Base-by-base conservation (phyloP, 2,329 filamentous ascomycete genomes). In the Scedosporium boydii region DNA sequence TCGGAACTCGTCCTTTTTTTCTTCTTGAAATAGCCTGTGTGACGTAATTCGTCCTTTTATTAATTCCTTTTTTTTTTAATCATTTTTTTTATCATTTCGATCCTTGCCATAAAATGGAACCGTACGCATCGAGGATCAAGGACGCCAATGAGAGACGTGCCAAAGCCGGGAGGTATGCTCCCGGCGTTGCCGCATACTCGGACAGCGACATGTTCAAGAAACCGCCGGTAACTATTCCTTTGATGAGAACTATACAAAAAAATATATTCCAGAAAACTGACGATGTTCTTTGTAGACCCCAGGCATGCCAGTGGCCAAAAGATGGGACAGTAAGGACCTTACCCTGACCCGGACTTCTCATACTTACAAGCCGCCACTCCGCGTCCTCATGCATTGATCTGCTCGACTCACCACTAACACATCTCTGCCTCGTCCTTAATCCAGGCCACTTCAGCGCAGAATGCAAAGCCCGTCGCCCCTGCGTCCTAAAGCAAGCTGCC, bases 401-500 rank as follows among this genome's bases (percentile, higher is more conserved):
- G 44, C 4, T 4, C 6, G 6, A 56, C 2, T 9, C 34, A 26
- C 64, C 63, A 42, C 51, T 41, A 7, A 10, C 12, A 51, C 23
- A 55, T 57, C 3, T 29, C 23, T 38, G 57, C 23, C 18, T 57
- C 7, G 23, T 29, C 27, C 7, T 3, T 38, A 12, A 38, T 38
- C 4, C 61, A 84, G 82, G 78, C 69, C 80, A 84, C 63, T 74
- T 93, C 57, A 89, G 79, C 29, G 67, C 76, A 7, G 90, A 93
- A 72, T 84, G 83, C 65, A 79, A 80, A 63, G 72, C 81, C 21
- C 78, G 85, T 60, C 74, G 84, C 73, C 87, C 82, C 41, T 90
- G 84, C 66, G 87, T 87, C n/a, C 79, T 98, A 64, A 98, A 98
- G 75, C 81, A 83, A 64, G 92, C 93, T 4, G 93, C 93, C 55